Conservation (phyloP, 2,329 filamentous ascomycete genomes). For the Fusarium nisikadoi region DNA sequence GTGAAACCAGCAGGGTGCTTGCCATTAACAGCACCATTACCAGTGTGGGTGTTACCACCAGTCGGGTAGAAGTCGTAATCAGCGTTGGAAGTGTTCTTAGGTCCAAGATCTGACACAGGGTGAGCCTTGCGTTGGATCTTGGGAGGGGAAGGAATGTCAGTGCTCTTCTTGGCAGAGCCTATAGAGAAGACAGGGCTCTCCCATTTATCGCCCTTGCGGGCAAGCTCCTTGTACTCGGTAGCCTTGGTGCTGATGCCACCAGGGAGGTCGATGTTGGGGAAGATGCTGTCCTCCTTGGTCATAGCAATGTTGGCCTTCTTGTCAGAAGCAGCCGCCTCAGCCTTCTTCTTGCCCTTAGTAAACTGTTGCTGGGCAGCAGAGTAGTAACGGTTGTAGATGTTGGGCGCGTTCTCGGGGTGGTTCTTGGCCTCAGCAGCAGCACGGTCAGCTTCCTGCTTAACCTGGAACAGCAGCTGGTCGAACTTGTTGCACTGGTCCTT, state of each 20-base stretch:
- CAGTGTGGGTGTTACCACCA: conserved; percentile 20
- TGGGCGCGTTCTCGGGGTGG: conserved; percentile 78
- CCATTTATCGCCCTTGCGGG: conserved; percentile 90
- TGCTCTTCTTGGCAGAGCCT: conserved; percentile 78
- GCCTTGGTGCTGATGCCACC: conserved; percentile 90
- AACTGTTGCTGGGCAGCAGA: conserved; percentile 78
- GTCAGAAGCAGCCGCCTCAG: conserved; percentile 67
- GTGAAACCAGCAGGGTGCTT: conserved; percentile 22
- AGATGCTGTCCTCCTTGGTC: conserved; percentile 84
- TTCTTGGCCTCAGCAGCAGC: conserved; percentile 66
- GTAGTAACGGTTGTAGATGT: conserved; percentile 88
- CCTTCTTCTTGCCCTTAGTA: conserved; percentile 82
- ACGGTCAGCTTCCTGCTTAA: conserved; percentile 85
- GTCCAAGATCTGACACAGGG: conserved; percentile 17
- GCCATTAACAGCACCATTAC: conserved; percentile 32
- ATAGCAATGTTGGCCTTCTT: conserved; percentile 70
- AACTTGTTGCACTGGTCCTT: conserved; percentile 81
- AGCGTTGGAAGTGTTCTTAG: conserved; percentile 16
- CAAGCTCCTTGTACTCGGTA: conserved; percentile 90
- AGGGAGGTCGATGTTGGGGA: conserved; percentile 86
- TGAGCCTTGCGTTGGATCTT: conserved; percentile 60
- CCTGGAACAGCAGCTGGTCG: conserved; percentile 76
- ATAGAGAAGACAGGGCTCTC: conserved; percentile 94
- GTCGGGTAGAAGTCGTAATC: conserved; percentile 32
- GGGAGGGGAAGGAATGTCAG: conserved; percentile 73